A percentile compares a stretch with the other conserved stretches of the same genome.
Evolutionary conservation across 257 asterid species (phyloP).

Genomic region (Fraxinus cuspidata): DNA sequence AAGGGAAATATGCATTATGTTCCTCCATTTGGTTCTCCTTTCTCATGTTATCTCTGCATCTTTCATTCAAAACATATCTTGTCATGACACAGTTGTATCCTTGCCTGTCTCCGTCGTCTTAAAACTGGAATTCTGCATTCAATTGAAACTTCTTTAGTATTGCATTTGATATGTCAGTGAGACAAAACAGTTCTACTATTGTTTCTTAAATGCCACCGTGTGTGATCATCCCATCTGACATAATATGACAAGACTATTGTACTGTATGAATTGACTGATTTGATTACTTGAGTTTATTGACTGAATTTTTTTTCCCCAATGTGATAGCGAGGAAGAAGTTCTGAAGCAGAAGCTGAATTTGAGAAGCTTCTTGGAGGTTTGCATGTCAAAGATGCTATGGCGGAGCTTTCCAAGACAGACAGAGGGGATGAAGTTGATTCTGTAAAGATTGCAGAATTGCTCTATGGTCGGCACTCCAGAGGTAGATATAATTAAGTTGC

Average conservation of each 20-base stretch:
- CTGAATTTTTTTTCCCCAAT: not conserved
- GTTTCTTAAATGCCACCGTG: not conserved
- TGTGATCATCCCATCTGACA: not conserved
- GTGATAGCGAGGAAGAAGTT: constrained; percentile 68
- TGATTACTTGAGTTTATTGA: not conserved
- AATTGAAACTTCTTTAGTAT: not conserved
- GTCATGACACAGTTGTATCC: not conserved
- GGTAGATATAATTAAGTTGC: constrained; percentile 43
- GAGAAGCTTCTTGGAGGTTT: constrained; percentile 77
- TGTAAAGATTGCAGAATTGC: constrained; percentile 54
- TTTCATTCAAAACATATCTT: not conserved
- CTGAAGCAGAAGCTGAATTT: constrained; percentile 80
- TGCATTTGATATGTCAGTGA: not conserved
- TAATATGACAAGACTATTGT: not conserved
- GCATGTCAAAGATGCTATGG: constrained; percentile 73
- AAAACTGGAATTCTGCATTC: not conserved
- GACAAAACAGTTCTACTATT: not conserved
- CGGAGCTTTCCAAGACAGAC: constrained; percentile 71
- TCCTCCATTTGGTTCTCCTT: not conserved
- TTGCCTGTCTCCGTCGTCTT: not conserved
- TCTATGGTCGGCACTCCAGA: constrained; percentile 77
- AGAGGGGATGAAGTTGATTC: constrained; percentile 66
- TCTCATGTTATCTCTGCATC: not conserved
- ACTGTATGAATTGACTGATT: constrained; percentile 3
- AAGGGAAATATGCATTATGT: not conserved